Evolutionary conservation across 202 grass and related monocot genomes (phyloP).

Genomic region (Setaria viridis): DNA sequence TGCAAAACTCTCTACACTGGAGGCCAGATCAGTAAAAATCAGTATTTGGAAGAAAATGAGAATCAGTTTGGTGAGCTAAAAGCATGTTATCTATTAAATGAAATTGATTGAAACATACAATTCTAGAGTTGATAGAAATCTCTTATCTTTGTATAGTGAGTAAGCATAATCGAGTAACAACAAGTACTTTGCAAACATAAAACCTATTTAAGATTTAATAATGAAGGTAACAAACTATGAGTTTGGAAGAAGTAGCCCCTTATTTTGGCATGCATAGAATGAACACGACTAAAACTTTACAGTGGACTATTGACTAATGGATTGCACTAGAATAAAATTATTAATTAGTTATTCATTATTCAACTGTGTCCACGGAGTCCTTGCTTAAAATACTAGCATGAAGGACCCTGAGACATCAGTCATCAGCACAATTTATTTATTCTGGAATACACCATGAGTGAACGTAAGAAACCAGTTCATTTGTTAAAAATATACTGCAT

Average conservation of each 20-base stretch:
- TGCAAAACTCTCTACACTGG: background rate
- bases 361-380: background rate
- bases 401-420: background rate
- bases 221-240: background rate
- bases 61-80: background rate
- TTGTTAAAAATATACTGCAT: background rate
- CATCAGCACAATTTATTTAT: background rate
- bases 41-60: background rate
- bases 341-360: background rate
- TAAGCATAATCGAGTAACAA: background rate
- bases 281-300: background rate
- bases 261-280: background rate
- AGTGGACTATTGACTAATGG: background rate
- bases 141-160: background rate
- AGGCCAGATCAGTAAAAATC: background rate
- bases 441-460: background rate
- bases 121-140: background rate
- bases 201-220: background rate
- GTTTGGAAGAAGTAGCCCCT: background rate
- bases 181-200: background rate
- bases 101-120: background rate
- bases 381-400: background rate
- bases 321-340: background rate
- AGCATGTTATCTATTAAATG: background rate
- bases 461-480: background rate